Evolutionary conservation across 495 filamentous ascomycete genomes (phyloP).

Genomic region (Xylaria intraflava): DNA sequence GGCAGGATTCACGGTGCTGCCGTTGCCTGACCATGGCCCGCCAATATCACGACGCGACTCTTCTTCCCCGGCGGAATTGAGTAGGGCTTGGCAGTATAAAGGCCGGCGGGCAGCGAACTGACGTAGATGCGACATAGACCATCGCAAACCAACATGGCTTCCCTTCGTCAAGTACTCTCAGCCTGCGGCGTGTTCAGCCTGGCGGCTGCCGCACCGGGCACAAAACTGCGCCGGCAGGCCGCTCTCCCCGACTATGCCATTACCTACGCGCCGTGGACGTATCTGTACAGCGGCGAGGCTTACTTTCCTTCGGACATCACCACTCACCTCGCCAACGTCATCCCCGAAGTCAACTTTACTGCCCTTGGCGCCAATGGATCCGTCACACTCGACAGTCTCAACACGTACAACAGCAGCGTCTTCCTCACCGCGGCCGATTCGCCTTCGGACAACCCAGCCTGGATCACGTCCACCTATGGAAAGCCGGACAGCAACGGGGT

Average conservation of each 20-base stretch:
- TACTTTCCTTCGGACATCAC: slow-evolving; percentile 56
- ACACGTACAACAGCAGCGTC: slow-evolving; percentile 45
- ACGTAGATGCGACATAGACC: not conserved
- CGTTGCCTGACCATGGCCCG: not conserved
- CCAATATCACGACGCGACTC: too few species aligned
- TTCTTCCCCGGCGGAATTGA: not conserved
- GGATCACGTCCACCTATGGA: slow-evolving; percentile 32
- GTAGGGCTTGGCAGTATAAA: not conserved
- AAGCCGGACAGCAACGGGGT: slow-evolving; percentile 31
- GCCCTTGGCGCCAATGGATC: slow-evolving; percentile 37
- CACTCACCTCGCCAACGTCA: slow-evolving; percentile 49
- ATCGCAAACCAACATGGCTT: not conserved
- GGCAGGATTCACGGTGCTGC: not conserved
- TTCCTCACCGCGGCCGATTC: slow-evolving; percentile 56
- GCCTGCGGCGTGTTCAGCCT: slow-evolving; percentile 1
- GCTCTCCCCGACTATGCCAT: slow-evolving; percentile 14
- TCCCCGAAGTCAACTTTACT: slow-evolving; percentile 48
- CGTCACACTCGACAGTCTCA: slow-evolving; percentile 50
- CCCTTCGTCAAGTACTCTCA: not conserved
- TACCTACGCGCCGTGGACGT: slow-evolving; percentile 14
- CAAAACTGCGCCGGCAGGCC: not conserved
- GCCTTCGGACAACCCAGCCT: slow-evolving; percentile 43
- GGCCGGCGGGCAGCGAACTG: not conserved
- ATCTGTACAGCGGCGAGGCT: slow-evolving; percentile 49
- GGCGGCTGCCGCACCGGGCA: not conserved